phyloP scores from a whole-genome alignment of 2,329 filamentous ascomycete genomes.

The Hypoxylon sp. region DNA sequence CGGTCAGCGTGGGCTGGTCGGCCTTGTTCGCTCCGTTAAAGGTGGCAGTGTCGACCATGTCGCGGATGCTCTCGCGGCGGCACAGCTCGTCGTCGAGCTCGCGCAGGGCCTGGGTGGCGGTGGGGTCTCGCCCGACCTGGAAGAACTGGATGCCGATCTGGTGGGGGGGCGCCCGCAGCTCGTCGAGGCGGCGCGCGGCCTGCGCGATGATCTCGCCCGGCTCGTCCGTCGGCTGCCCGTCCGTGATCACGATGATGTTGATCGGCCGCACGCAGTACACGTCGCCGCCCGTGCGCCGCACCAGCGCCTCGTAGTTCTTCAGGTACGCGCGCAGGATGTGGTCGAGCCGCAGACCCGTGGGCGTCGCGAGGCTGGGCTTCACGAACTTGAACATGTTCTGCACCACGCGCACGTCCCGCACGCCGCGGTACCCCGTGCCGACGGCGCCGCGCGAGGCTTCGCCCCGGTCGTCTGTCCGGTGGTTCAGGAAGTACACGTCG shows the following conservation, averaged over 20 bases:
- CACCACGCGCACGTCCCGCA: slow-evolving; percentile 72
- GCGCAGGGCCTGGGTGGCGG: slow-evolving; percentile 75
- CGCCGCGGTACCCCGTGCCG: slow-evolving; percentile 72
- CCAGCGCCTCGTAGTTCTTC: slow-evolving; percentile 62
- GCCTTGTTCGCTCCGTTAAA: slow-evolving; percentile 70
- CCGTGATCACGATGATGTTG: slow-evolving; percentile 94
- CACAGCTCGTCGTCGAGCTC: slow-evolving; percentile 83
- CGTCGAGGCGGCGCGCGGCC: slow-evolving; percentile 79
- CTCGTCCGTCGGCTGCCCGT: slow-evolving; percentile 86
- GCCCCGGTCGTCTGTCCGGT: slow-evolving; percentile 61
- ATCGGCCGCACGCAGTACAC: slow-evolving; percentile 76
- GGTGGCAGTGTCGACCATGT: slow-evolving; percentile 93
- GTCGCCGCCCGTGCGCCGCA: slow-evolving; percentile 53
- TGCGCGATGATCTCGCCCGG: slow-evolving; percentile 77
- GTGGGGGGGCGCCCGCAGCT: slow-evolving; percentile 77
- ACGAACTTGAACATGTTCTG: slow-evolving; percentile 79
- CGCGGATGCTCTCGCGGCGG: slow-evolving; percentile 70
- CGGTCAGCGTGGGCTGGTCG: slow-evolving; percentile 66
- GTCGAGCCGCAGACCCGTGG: slow-evolving; percentile 79
- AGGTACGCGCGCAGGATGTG: slow-evolving; percentile 83
- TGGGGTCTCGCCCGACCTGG: slow-evolving; percentile 83
- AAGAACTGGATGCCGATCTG: slow-evolving; percentile 97
- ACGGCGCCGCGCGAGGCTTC: slow-evolving; percentile 55
- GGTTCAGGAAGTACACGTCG: slow-evolving; percentile 93
- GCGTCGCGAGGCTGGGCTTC: slow-evolving; percentile 76